These are phyloP conservation scores for Plantago rigida DNA, from an alignment of 305 asterid genomes.

Conservation along the genomic window DNA sequence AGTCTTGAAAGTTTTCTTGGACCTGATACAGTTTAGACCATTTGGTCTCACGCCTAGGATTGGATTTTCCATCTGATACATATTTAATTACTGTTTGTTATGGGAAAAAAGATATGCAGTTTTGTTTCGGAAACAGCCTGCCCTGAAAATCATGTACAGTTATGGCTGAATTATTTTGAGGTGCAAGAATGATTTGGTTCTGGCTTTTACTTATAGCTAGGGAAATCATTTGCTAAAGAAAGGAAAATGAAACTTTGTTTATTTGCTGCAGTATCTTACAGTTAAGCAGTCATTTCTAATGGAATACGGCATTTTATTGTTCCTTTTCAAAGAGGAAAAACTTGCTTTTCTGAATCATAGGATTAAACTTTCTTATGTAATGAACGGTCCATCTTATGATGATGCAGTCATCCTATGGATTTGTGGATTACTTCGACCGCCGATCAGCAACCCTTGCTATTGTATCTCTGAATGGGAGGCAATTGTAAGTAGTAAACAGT, in stretches of 20 bases:
- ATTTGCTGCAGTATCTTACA: too few relatives aligned
- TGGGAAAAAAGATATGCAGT: neutral
- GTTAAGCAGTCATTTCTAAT: too few relatives aligned
- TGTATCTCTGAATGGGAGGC: constrained; percentile 72
- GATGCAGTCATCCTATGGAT: constrained; percentile 89
- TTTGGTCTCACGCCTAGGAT: too few relatives aligned
- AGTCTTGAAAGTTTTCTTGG: neutral
- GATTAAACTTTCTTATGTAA: constrained; percentile 5
- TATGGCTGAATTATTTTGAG: constrained; percentile 11
- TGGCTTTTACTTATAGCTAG: too few relatives aligned
- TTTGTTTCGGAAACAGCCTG: constrained; percentile 6
- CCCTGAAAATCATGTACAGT: neutral
- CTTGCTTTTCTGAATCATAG: neutral
- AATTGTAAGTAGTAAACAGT: constrained; percentile 46
- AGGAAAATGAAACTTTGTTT: neutral
- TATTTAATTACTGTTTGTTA: neutral
- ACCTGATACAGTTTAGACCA: too few relatives aligned
- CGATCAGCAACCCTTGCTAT: constrained; percentile 79
- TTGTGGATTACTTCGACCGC: constrained; percentile 79
- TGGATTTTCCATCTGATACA: too few relatives aligned
- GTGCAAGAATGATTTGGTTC: too few relatives aligned
- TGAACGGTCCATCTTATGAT: constrained; percentile 14
- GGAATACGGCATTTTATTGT: too few relatives aligned
- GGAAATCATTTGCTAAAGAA: neutral
- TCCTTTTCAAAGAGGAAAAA: neutral